phyloP scores from a whole-genome alignment of 805 yeast genomes.

The Starmerella stigmatis region DNA sequence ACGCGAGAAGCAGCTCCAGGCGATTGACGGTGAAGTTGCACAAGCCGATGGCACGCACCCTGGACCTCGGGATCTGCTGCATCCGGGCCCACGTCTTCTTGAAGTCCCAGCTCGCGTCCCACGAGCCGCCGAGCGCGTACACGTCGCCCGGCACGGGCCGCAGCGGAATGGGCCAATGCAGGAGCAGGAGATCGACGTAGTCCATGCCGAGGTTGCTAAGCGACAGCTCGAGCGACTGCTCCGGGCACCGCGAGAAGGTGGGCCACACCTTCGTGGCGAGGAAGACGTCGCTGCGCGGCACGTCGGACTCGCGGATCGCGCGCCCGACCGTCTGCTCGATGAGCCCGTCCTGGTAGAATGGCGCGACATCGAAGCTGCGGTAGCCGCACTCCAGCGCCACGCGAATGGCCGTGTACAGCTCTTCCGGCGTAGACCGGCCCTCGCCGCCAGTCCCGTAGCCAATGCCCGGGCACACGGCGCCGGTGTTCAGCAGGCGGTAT shows the following conservation, averaged over 20 bases:
- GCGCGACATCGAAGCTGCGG: conserved; percentile 71
- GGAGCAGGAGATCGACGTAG: conserved; percentile 65
- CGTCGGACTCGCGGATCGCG: conserved; percentile 29
- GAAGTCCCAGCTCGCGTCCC: conserved; percentile 29
- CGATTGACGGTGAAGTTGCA: conserved; percentile 52
- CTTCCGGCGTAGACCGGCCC: conserved; percentile 18
- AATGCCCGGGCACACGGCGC: conserved; percentile 52
- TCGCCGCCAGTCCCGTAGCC: conserved; percentile 65
- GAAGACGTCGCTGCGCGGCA: conserved; percentile 55
- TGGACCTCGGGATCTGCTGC: conserved; percentile 47
- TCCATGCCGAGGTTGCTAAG: conserved; percentile 55
- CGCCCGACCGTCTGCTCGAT: conserved; percentile 50
- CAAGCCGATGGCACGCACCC: conserved; percentile 59
- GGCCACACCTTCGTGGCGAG: conserved; percentile 56
- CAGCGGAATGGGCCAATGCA: conserved; percentile 66
- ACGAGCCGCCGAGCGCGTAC: conserved; percentile 23
- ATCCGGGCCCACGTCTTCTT: conserved; percentile 52
- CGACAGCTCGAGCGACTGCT: conserved; percentile 46
- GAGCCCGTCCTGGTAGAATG: conserved; percentile 43
- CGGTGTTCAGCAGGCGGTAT: conserved; percentile 39
- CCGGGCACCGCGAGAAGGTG: conserved; percentile 35
- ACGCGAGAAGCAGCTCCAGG: conserved; percentile 38
- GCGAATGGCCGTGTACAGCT: conserved; percentile 43
- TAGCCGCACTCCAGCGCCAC: conserved; percentile 56
- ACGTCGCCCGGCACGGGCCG: conserved; percentile 19